Conservation (phyloP, 2,329 filamentous ascomycete species). For the Cercospora nicotianae region DNA sequence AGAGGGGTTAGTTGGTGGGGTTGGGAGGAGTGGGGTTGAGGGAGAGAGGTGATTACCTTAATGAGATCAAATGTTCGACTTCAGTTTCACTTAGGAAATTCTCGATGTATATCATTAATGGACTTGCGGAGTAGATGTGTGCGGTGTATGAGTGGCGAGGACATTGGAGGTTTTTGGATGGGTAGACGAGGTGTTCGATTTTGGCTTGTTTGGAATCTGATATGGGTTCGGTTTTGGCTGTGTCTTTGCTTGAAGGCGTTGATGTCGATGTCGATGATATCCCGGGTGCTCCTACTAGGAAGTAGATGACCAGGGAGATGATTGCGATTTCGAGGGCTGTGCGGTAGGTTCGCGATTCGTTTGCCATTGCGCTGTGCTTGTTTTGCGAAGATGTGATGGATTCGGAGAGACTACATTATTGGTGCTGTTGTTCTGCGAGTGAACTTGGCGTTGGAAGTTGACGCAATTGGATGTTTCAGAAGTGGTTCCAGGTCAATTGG, state of each 20-base stretch:
- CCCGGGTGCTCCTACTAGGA: conserved; percentile 37
- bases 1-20: no score
- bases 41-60: no score
- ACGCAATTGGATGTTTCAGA: background rate
- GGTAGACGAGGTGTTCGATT: conserved; percentile 45
- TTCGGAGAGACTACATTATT: background rate
- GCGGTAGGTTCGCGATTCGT: conserved; percentile 27
- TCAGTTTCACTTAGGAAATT: conserved; percentile 21
- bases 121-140: conserved; percentile 55
- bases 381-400: background rate
- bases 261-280: conserved; percentile 15
- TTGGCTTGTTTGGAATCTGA: conserved; percentile 23
- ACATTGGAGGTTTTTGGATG: conserved; percentile 43
- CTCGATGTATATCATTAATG: conserved; percentile 59
- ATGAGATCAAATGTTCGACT: conserved; percentile 40
- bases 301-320: conserved; percentile 36
- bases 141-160: conserved; percentile 42
- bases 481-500: background rate
- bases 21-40: no score
- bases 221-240: background rate
- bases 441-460: background rate
- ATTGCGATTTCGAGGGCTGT: conserved; percentile 37
- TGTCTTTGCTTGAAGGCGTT: background rate
- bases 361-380: background rate
- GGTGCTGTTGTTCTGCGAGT: background rate